Evolutionary conservation across 1,284 basidiomycete species (phyloP), one percentile per base, ranked within the genome.

Genomic region (Clitocybe nebularis): DNA sequence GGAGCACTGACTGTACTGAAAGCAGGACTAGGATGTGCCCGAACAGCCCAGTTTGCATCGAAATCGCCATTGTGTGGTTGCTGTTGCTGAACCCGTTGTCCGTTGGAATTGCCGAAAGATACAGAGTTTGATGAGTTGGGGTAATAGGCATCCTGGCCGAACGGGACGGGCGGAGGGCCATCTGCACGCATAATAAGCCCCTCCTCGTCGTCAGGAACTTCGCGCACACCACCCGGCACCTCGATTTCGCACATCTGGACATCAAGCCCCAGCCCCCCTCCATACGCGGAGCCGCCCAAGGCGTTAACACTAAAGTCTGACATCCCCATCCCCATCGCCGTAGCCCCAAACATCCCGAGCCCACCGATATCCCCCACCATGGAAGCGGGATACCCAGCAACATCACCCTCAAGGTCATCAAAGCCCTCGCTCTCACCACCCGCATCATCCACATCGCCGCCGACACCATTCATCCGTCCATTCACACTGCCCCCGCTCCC

Each of bases 161-260:
- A 53, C 11, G 14, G 10, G 13, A 17, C n/a, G 43, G 51, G 36
- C 10, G 22, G 32, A 33, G 23, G 29, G 10, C 25, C 26, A 28
- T 43, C 44, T 4, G 46, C 25, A n/a, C 35, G 39, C 39, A 49
- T 54, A 16, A 75, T 64, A 14, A 79, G 60, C 1, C 78, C 81
- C 46, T 81, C 79, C 57, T 84, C 80, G 45, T 79, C 77, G 19
- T 77, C 75, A 23, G 69, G 66, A 21, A 81, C 72, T 39, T 81
- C 79, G 17, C 71, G 71, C 40, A 83, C 69, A 40, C 74, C 64
- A 2, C 60, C 77, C 16, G 65, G 64, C 25, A 81, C 71, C 61
- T 82, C 80, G 26, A 83, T 71, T 54, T 79, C 77, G 53, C 74
- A 81, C 61, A 77, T 68, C 48, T 68, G 67, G 48, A 76, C 66